phyloP scores from a whole-genome alignment of 23 red algal genomes.

The Gracilariopsis chorda region DNA sequence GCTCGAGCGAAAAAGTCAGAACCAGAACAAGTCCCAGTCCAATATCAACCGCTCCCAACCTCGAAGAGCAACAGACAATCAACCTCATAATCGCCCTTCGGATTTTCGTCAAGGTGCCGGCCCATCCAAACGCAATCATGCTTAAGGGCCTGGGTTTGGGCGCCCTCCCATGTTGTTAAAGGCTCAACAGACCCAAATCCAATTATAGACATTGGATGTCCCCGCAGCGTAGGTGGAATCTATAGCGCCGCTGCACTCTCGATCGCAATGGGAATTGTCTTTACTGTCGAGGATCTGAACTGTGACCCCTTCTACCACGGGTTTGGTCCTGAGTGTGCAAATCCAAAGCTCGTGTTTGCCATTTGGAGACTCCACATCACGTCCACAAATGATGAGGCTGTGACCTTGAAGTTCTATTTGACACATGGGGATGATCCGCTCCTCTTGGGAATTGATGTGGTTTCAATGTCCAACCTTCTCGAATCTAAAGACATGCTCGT shows the following conservation, averaged over 20 bases:
- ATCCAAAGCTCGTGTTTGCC: neutral
- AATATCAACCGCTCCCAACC: too few species aligned
- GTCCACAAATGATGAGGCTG: neutral
- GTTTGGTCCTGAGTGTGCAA: neutral
- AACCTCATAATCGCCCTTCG: too few species aligned
- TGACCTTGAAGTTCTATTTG: neutral
- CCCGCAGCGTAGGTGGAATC: constrained; percentile 8
- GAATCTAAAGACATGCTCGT: neutral
- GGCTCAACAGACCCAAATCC: neutral
- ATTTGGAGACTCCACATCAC: neutral
- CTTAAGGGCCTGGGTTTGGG: too few species aligned
- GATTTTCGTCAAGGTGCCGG: too few species aligned
- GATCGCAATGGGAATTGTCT: neutral
- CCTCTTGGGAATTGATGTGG: neutral
- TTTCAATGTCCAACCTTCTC: neutral
- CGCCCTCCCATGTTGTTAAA: too few species aligned
- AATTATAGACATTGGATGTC: neutral
- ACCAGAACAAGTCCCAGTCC: too few species aligned
- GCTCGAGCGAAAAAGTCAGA: too few species aligned
- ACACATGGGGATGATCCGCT: neutral
- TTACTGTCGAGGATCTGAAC: neutral
- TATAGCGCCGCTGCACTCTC: neutral
- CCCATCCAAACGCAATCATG: too few species aligned
- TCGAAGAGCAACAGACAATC: too few species aligned
- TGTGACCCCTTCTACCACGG: neutral